Conservation (phyloP, 129 eudicot genomes). For the Gnaphalium uliginosum region DNA sequence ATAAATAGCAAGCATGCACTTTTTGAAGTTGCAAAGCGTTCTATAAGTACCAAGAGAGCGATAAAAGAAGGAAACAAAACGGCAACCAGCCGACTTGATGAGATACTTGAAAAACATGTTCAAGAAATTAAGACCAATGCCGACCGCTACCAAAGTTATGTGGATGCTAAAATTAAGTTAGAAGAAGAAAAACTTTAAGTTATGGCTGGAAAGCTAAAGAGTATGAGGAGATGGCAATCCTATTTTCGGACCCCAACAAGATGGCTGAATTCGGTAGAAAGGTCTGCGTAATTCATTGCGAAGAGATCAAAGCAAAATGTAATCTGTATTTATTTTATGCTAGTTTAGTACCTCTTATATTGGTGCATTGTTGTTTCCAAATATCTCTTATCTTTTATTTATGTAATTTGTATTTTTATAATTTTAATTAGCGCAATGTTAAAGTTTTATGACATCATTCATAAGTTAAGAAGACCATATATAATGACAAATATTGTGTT, state of each 20-base stretch:
- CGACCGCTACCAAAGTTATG: neutral
- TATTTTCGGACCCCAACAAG: neutral
- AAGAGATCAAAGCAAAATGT: constrained; percentile 1
- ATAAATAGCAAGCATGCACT: no score
- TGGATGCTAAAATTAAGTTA: neutral
- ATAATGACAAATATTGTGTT: no score
- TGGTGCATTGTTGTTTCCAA: no score
- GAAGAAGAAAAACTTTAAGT: neutral
- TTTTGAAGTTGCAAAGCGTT: neutral
- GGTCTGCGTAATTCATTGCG: neutral
- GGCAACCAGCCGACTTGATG: neutral
- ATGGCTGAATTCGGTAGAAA: neutral
- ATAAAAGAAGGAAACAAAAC: neutral
- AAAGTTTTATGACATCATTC: no score
- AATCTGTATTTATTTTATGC: neutral
- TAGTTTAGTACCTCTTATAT: no score
- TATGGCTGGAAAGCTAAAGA: neutral
- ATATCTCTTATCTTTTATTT: no score
- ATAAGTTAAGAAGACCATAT: no score
- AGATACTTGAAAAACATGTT: neutral
- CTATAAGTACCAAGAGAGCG: neutral
- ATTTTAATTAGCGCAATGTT: no score
- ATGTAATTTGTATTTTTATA: no score
- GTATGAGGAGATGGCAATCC: neutral
- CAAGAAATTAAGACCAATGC: neutral